Evolutionary conservation across 225 moss, liverwort and hornwort genomes (phyloP).

Genomic region (Takakia lepidozioides): DNA sequence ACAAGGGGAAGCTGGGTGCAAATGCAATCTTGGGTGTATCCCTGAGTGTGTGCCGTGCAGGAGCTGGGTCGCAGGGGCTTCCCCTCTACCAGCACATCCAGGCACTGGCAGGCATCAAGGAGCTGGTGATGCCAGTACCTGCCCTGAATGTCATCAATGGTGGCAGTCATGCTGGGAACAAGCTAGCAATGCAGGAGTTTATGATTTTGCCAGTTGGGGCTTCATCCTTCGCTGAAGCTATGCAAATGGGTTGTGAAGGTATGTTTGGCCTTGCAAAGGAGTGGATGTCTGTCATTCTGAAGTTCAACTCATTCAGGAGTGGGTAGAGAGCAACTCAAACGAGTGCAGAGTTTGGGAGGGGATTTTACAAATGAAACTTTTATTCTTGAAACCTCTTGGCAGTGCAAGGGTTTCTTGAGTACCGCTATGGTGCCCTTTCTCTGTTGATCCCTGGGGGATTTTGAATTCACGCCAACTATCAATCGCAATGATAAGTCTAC

Average conservation of each 20-base stretch:
- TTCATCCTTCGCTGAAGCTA: conserved; percentile 44
- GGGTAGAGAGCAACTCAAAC: too few species aligned
- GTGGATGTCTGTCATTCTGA: neutral
- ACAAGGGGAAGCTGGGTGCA: conserved; percentile 44
- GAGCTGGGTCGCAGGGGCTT: conserved; percentile 40
- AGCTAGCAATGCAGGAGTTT: conserved; percentile 57
- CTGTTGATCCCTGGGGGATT: too few species aligned
- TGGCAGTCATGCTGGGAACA: conserved; percentile 55
- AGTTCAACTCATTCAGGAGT: too few species aligned
- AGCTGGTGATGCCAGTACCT: conserved; percentile 46
- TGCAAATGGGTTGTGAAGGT: conserved; percentile 99
- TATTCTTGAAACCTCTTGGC: neutral
- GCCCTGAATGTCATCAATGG: conserved; percentile 55
- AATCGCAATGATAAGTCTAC: too few species aligned
- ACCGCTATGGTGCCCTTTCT: too few species aligned
- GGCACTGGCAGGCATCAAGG: conserved; percentile 40
- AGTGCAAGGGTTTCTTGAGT: neutral
- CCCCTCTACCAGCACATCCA: conserved; percentile 46
- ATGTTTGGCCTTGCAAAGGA: neutral
- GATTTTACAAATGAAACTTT: neutral
- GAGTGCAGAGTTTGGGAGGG: too few species aligned
- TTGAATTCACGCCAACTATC: too few species aligned
- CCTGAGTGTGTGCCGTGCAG: conserved; percentile 38
- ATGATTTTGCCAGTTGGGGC: conserved; percentile 56
- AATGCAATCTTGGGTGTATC: conserved; percentile 55